Conservation (phyloP, 1,139 yeast genomes). For the Kodamaea derodonti region DNA sequence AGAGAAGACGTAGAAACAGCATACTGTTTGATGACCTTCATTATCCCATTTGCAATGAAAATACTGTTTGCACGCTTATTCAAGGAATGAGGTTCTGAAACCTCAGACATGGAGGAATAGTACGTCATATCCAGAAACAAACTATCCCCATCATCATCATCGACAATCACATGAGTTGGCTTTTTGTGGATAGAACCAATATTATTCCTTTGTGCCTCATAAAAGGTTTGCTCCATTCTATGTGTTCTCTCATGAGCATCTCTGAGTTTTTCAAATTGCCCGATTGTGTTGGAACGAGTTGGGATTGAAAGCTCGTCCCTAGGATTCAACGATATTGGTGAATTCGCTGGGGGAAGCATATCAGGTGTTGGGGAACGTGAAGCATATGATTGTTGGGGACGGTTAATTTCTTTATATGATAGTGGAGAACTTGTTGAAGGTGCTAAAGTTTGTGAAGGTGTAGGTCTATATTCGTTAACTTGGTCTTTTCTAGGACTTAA, state of each 20-base stretch:
- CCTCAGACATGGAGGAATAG: constrained; percentile 6
- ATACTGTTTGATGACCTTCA: constrained; percentile 7
- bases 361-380: constrained; percentile 1
- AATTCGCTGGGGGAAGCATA: constrained; percentile 1
- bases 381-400: too few relatives aligned
- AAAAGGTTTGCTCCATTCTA: constrained; percentile 6
- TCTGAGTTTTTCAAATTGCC: constrained; percentile 3
- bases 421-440: constrained; percentile 3
- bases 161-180: constrained; percentile 10
- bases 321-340: constrained; percentile 4
- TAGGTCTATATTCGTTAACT: too few relatives aligned
- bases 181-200: constrained; percentile 4
- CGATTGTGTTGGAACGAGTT: not conserved
- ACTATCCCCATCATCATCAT: constrained; percentile 21
- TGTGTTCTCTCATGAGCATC: constrained; percentile 7
- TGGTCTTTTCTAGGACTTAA: too few relatives aligned
- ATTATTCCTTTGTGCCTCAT: constrained; percentile 5
- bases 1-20: constrained; percentile 4
- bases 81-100: constrained; percentile 1
- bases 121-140: constrained; percentile 17
- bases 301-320: not conserved
- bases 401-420: constrained; percentile 2
- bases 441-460: not conserved
- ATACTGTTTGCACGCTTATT: constrained; percentile 2
- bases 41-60: constrained; percentile 7